Percentiles rank a stretch among this genome's conserved stretches.
Conservation (phyloP, 2,329 filamentous ascomycete genomes). For the Dryadomyces quercus-mongolicae region DNA sequence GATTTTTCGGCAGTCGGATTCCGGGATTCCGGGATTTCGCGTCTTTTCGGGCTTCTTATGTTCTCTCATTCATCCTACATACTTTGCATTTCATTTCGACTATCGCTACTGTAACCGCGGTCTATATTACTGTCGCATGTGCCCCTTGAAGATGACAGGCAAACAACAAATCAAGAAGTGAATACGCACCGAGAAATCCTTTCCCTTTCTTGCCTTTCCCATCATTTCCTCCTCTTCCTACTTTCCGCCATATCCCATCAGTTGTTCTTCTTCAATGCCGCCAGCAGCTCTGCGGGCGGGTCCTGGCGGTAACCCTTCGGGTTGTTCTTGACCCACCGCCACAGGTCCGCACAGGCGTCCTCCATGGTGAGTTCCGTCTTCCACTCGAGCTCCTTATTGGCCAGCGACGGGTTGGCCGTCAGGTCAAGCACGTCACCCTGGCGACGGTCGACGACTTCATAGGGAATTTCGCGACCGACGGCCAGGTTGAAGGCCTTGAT, state of each 20-base stretch:
- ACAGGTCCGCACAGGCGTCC: conserved; percentile 85
- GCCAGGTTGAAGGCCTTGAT: conserved; percentile 85
- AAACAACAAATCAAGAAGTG: too few relatives aligned
- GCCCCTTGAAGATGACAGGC: too few relatives aligned
- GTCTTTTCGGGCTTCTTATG: too few relatives aligned
- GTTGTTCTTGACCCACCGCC: conserved; percentile 96
- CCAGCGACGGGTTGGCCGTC: conserved; percentile 78
- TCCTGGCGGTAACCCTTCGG: conserved; percentile 88
- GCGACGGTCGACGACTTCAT: conserved; percentile 72
- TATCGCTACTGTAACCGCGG: too few relatives aligned
- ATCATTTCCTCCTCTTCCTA: neutral
- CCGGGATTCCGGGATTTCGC: too few relatives aligned
- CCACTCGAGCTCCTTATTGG: conserved; percentile 84
- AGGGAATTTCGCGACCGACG: conserved; percentile 75
- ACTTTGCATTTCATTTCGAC: too few relatives aligned
- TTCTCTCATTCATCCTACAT: too few relatives aligned
- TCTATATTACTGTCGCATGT: too few relatives aligned
- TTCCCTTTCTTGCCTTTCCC: neutral
- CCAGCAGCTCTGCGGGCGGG: conserved; percentile 72
- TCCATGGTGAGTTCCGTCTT: conserved; percentile 84
- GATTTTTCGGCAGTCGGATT: too few relatives aligned
- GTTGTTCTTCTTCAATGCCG: conserved; percentile 30
- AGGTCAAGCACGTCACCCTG: conserved; percentile 88
- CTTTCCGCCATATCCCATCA: neutral
- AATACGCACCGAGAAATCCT: too few relatives aligned